These are phyloP conservation scores for Dipodascus albidus DNA, from an alignment of 805 yeast species.

Conservation along the genomic window DNA sequence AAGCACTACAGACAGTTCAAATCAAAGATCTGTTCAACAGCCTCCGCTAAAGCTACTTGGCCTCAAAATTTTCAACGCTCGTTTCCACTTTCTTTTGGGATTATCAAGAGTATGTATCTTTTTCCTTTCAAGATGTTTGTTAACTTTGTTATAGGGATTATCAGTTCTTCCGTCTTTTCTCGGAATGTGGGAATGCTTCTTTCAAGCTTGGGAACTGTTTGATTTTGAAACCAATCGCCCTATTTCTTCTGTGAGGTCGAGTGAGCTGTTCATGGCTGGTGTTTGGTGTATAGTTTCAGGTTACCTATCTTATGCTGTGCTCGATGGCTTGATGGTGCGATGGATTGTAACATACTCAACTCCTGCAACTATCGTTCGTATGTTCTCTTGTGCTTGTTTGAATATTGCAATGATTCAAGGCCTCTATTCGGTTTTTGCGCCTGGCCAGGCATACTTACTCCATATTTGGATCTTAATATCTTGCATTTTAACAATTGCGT, in stretches of 20 bases:
- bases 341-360: slow-evolving; percentile 87
- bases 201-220: slow-evolving; percentile 23
- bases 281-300: slow-evolving; percentile 91
- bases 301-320: slow-evolving; percentile 67
- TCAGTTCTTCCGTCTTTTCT: slow-evolving; percentile 58
- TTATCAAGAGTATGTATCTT: slow-evolving; percentile 37
- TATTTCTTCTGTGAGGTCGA: slow-evolving; percentile 51
- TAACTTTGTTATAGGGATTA: slow-evolving; percentile 33
- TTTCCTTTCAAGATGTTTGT: neutral
- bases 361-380: slow-evolving; percentile 78
- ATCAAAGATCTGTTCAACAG: neutral
- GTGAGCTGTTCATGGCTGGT: slow-evolving; percentile 73
- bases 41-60: slow-evolving; percentile 46
- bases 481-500: slow-evolving; percentile 68
- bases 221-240: slow-evolving; percentile 22
- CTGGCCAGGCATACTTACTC: slow-evolving; percentile 58
- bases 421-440: slow-evolving; percentile 55
- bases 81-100: slow-evolving; percentile 66
- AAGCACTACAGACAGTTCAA: neutral
- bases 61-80: slow-evolving; percentile 57
- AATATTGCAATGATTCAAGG: slow-evolving; percentile 61
- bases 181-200: slow-evolving; percentile 31
- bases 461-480: slow-evolving; percentile 92
- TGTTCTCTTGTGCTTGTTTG: slow-evolving; percentile 70
- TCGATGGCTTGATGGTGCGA: slow-evolving; percentile 83